These are phyloP conservation scores for Cordyceps farinosa DNA, from an alignment of 2,329 filamentous ascomycete species.

Conservation along the genomic window DNA sequence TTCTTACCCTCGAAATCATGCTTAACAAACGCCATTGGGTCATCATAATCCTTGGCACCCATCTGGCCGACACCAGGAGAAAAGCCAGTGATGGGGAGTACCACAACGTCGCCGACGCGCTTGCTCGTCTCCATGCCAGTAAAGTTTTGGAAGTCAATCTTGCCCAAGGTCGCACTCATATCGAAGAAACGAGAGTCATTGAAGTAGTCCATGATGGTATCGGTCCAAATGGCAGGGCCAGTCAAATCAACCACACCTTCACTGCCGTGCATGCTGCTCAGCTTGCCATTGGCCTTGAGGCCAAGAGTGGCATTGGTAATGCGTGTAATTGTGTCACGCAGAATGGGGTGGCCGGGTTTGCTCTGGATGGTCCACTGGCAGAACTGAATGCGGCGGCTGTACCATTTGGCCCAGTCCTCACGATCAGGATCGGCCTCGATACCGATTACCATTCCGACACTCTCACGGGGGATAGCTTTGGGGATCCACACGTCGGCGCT, in stretches of 20 bases:
- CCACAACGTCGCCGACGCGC: conserved; percentile 88
- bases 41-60: conserved; percentile 81
- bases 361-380: conserved; percentile 99
- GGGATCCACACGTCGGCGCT: conserved; percentile 88
- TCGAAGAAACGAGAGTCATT: conserved; percentile 89
- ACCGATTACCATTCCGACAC: conserved; percentile 82
- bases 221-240: conserved; percentile 91
- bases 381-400: conserved; percentile 93
- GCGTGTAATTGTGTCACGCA: conserved; percentile 80
- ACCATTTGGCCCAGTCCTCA: conserved; percentile 91
- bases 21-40: conserved; percentile 96
- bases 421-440: conserved; percentile 96
- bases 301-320: conserved; percentile 80
- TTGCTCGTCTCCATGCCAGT: conserved; percentile 79
- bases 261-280: conserved; percentile 60
- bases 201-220: conserved; percentile 86
- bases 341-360: conserved; percentile 88
- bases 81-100: conserved; percentile 95
- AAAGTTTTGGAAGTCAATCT: conserved; percentile 84
- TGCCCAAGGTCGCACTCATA: conserved; percentile 63
- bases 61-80: conserved; percentile 92
- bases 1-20: conserved; percentile 87
- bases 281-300: conserved; percentile 63
- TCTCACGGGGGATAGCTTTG: conserved; percentile 66
- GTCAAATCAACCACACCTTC: conserved; percentile 83